Evolutionary conservation across 2,329 filamentous ascomycete species (phyloP).

Genomic region (Venturia aucupariae): DNA sequence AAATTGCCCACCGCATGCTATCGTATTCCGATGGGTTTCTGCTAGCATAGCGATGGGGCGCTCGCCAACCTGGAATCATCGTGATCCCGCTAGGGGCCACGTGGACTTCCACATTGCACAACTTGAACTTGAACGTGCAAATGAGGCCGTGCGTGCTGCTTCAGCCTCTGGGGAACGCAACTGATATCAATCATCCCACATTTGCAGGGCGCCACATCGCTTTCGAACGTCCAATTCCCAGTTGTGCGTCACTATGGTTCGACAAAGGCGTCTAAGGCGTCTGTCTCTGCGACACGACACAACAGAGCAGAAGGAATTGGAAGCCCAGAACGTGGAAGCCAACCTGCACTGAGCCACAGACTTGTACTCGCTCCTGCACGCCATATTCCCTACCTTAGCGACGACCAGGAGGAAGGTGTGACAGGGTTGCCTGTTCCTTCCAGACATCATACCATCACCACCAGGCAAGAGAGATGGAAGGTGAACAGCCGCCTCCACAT

Average conservation of each 20-base stretch:
- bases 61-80: not conserved
- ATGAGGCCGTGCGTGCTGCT: not conserved
- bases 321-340: not conserved
- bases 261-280: not conserved
- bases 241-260: not conserved
- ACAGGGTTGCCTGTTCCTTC: not conserved
- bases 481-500: not conserved
- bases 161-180: not conserved
- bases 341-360: not conserved
- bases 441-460: not conserved
- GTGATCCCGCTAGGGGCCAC: not conserved
- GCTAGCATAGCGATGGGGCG: not conserved
- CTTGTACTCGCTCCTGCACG: not conserved
- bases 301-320: no score
- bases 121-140: no score
- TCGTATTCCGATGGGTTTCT: no score
- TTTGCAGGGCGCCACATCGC: no score
- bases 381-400: no score
- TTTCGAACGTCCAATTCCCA: not conserved
- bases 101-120: not conserved
- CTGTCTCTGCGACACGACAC: no score
- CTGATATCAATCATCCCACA: not conserved
- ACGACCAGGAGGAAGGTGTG: not conserved
- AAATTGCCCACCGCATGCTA: not conserved
- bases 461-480: not conserved